Base-by-base conservation (phyloP, 1,139 yeast species). In the Tardiomyces depauwii region DNA sequence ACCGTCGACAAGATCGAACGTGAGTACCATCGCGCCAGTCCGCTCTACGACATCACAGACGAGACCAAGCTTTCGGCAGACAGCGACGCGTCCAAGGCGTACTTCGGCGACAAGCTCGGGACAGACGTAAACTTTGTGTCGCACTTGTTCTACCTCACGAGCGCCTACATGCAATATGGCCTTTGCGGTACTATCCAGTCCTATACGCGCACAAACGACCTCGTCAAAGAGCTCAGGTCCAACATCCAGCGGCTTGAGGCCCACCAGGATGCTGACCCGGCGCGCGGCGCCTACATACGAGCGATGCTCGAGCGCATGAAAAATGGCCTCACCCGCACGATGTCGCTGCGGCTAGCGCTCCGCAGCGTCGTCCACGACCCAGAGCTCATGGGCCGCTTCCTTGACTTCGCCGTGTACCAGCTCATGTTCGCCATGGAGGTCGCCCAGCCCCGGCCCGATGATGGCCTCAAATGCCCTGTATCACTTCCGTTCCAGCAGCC, bases 21-120 rank as follows among this genome's bases (percentile, higher is more conserved):
- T 6, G 73, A 81, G 51, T 87, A 84, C 63, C 76, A 80, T 53
- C 70, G 73, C 43, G 70, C 73, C 45, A 46, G 61, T 3, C 62
- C 65, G 7, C 64, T 80, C 41, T 66, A 84, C 48, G 84, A 85
- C 57, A 68, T 89, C 21, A 63, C 66, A 6, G 95, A 87, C 41
- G 97, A 93, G 60, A 82, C 96, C 4, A 78, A 93, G 59, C 73
- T 88, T 36, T 81, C 84, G 54, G 76, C 96, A 1, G 84, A 93
- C 38, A 71, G 76, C 39, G 75, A 74, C 50, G 93, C 86, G 55
- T 81, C 87, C 1, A 73, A 73, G 41, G 78, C 76, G 45, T 80
- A 73, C 57, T 77, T 73, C 55, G 63, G 69, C 32, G 60, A 61
- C 18, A 43, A 32, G 19, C 48, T 13, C 30, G 56, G 60, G 2